These are phyloP conservation scores for Cavenderia fasciculata DNA, from an alignment of 78 protist species.

Conservation along the genomic window DNA sequence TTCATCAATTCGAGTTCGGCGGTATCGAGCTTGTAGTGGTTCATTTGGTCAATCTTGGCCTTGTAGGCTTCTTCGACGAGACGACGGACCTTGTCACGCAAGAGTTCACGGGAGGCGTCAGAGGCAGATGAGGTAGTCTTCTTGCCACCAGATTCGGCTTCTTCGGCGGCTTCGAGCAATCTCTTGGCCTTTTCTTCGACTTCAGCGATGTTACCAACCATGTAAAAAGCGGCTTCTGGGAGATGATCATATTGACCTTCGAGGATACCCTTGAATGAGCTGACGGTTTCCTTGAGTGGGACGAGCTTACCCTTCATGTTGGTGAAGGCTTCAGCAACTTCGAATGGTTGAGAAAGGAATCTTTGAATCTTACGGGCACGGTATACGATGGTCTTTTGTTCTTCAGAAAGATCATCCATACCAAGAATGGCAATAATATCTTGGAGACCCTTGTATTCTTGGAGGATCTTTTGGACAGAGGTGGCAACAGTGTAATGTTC, in stretches of 20 bases:
- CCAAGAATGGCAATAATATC: constrained; percentile 99
- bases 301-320: constrained; percentile 96
- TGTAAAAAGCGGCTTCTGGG: constrained; percentile 98
- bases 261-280: constrained; percentile 91
- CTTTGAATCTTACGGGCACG: constrained; percentile 98
- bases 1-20: constrained; percentile 20
- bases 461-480: constrained; percentile 93
- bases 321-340: constrained; percentile 98
- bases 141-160: constrained; percentile 14
- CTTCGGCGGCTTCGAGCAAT: constrained; percentile 75
- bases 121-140: not conserved
- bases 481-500: constrained; percentile 97
- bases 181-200: constrained; percentile 90
- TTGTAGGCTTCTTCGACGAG: constrained; percentile 71
- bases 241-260: constrained; percentile 95
- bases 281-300: constrained; percentile 89
- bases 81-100: constrained; percentile 32
- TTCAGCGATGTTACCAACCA: constrained; percentile 96
- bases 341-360: constrained; percentile 99
- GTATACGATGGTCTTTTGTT: constrained; percentile 96
- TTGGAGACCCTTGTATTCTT: constrained; percentile 98
- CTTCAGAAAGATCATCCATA: constrained; percentile 98
- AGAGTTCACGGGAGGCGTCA: constrained; percentile 4
- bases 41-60: constrained; percentile 59
- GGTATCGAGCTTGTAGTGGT: constrained; percentile 49